Base-by-base conservation (phyloP, 768 basidiomycete genomes). In the Boletus pseudo-olivaceus region DNA sequence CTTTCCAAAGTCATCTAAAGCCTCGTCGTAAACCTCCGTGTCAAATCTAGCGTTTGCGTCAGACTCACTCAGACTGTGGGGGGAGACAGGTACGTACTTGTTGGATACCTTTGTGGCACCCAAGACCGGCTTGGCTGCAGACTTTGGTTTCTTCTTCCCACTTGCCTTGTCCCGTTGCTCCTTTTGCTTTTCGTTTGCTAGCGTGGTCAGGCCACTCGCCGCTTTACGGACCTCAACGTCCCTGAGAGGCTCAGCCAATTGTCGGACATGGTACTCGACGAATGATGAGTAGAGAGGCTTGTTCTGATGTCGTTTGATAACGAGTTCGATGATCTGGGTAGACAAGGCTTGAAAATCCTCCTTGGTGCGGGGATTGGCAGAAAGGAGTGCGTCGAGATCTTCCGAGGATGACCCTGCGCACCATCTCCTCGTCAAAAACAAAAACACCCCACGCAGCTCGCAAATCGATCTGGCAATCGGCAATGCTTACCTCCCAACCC, bases 111-210 rank as follows among this genome's bases (percentile, higher is more conserved):
- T 96, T 20, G 80, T 76, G 17, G 84, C 80, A 2, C 91, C 93
- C 34, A 97, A 72, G 5, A 71, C 80, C 23, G 95, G 94, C 68
- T 90, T 97, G 17, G 77, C 69, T 0, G 79, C 71, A 7, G 77
- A 72, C 73, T 90, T 89, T 42, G 79, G 73, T 75, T 95, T 95
- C 77, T 93, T 96, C 82, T 95, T 97, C 30, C 93, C 92, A 55
- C 83, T 86, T 2, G 84, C 78, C 69, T 88, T 91, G 34, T 94
- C 92, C 58, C 87, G 81, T 62, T 88, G 85, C 67, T 92, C 92
- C 73, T 84, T 90, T 74, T 95, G 91, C 75, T 98, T 99, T 76
- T 95, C 93, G 65, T 96, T 98, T 47, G 93, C 89, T 7, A 98
- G 77, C 3, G 90, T 87, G 15, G 90, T 92, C 51, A 99, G 75